Conservation (phyloP, 2,329 filamentous ascomycete species). For the Penicillium sclerotiorum region DNA sequence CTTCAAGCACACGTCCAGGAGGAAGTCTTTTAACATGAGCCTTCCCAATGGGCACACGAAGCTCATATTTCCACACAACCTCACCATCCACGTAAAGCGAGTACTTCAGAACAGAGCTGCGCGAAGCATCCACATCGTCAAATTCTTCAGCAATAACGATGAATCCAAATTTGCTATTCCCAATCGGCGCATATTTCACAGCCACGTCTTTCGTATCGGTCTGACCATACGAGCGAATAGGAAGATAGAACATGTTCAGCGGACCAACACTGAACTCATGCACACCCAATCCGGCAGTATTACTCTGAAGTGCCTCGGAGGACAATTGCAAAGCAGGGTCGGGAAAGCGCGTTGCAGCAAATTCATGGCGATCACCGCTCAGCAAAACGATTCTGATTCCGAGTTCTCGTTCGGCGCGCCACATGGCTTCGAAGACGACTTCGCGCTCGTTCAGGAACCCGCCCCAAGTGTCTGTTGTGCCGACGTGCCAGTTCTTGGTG, state of each 20-base stretch:
- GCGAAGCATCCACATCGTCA: constrained; percentile 34
- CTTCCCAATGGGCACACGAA: constrained; percentile 38
- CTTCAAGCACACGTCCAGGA: constrained; percentile 37
- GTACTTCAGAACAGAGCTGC: constrained; percentile 71
- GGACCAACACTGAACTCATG: constrained; percentile 93
- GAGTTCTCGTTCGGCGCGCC: constrained; percentile 72
- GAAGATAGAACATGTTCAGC: constrained; percentile 90
- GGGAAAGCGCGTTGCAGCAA: constrained; percentile 79
- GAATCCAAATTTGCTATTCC: constrained; percentile 85
- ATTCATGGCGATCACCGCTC: constrained; percentile 94
- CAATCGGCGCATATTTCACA: constrained; percentile 79
- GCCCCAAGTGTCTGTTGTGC: constrained; percentile 88
- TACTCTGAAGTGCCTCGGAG: constrained; percentile 20
- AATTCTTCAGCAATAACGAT: constrained; percentile 74
- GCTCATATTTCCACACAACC: constrained; percentile 68
- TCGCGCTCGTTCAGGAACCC: constrained; percentile 83
- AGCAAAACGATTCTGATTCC: constrained; percentile 80
- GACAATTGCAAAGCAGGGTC: constrained; percentile 39
- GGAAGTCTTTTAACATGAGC: constrained; percentile 21
- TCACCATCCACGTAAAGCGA: constrained; percentile 78
- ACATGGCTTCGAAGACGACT: constrained; percentile 84
- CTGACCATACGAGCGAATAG: constrained; percentile 80
- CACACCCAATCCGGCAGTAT: constrained; percentile 48
- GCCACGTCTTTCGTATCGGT: constrained; percentile 78
- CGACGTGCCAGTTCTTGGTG: constrained; percentile 95